Conservation (phyloP, 192 early-diverging fungal species). For the Chytriomyces confervae region DNA sequence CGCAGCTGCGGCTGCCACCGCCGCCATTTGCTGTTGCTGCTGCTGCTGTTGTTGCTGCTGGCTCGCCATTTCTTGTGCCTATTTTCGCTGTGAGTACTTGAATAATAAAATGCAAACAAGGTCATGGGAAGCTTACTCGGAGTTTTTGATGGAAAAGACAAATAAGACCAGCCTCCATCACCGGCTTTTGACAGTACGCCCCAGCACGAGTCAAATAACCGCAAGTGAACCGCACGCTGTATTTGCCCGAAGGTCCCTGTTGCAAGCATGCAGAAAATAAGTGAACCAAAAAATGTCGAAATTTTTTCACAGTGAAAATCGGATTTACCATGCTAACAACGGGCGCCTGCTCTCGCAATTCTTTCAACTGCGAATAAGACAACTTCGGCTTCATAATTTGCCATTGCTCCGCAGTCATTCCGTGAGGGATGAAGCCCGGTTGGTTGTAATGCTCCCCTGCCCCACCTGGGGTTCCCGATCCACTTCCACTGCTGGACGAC, state of each 20-base stretch:
- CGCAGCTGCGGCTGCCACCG: background rate
- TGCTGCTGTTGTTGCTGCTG: constrained; percentile 17
- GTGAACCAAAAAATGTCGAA: background rate
- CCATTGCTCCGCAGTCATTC: constrained; percentile 30
- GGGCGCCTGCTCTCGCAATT: constrained; percentile 27
- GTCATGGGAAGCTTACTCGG: constrained; percentile 9
- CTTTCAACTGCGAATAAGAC: constrained; percentile 27
- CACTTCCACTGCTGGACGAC: background rate
- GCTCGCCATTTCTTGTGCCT: constrained; percentile 11
- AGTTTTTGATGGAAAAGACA: constrained; percentile 51
- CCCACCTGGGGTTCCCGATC: background rate
- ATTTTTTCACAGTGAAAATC: background rate
- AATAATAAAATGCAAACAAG: background rate
- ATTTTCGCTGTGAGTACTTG: too few relatives aligned
- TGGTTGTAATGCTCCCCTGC: constrained; percentile 11
- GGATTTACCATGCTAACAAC: constrained; percentile 29
- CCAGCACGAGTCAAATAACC: constrained; percentile 47
- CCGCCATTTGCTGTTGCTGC: background rate
- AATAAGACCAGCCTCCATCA: constrained; percentile 44
- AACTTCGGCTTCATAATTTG: constrained; percentile 29
- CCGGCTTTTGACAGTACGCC: constrained; percentile 46
- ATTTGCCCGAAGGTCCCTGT: constrained; percentile 38
- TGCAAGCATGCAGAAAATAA: background rate
- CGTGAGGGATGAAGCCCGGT: constrained; percentile 19
- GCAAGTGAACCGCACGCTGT: constrained; percentile 39